Base-by-base conservation (phyloP, 805 yeast genomes). In the Ogataea salicorniae region DNA sequence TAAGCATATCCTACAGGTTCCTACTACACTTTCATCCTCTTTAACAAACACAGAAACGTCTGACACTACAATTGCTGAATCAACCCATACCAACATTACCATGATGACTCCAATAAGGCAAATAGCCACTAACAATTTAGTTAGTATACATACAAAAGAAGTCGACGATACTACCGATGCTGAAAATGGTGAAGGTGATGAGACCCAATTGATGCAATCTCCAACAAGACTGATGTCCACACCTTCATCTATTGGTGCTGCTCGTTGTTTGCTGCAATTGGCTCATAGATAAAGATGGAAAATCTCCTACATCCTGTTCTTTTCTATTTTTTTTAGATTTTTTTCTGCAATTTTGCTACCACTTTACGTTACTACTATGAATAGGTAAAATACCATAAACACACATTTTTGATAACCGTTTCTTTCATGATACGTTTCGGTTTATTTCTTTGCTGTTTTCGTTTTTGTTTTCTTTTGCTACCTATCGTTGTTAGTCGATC, bases 171-270 rank as follows among this genome's bases (percentile, higher is more conserved):
- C 26, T 15, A 39, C 20, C 1, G 41, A 39, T n/a, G 34, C 23
- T 23, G 31, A 26, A 26, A 26, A 26, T 26, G 23, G 23, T 34
- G 55, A 51, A 26, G 49, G 44, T 6, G 61, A 57, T 48, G 55
- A 59, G 48, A 54, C 66, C 4, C 62, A 58, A 39, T 37, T 66
- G 7, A 45, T 67, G 57, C 63, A 70, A 6, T 65, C 72, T 29
- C 75, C 76, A 41, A 68, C 72, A 1, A 69, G 68, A 53, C 51
- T 66, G 29, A 54, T 69, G 50, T 64, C 74, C 4, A 73, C 77
- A 3, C 77, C 78, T 7, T 71, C 75, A 4, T 71, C 76, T 0
- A 73, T 72, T 46, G 77, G 76, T 35, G 78, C 77, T 29, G 78
- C 78, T 11, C 65, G 69, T 46, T 72, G 75, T 22, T 54, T 73